A percentile compares a stretch with the other conserved stretches of the same genome.
Conservation (phyloP, 2,329 filamentous ascomycete genomes). For the Penicillium polonicum region DNA sequence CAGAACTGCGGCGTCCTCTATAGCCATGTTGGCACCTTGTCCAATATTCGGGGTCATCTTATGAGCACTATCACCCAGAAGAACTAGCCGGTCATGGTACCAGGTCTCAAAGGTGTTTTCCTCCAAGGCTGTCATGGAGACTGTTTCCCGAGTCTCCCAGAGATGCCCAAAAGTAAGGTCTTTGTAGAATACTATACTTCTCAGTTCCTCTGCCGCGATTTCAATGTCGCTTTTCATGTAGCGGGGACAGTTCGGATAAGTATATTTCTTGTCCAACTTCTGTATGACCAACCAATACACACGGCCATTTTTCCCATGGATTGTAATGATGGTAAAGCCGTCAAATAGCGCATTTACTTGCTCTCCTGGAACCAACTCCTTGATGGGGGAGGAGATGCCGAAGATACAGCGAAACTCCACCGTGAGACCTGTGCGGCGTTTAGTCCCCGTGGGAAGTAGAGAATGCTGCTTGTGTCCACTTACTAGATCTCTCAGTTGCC, state of each 20-base stretch:
- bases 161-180: background rate
- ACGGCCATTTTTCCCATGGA: background rate
- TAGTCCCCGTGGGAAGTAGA: background rate
- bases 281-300: background rate
- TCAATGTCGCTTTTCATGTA: background rate
- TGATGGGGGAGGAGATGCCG: background rate
- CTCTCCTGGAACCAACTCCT: background rate
- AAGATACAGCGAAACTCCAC: background rate
- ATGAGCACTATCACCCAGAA: background rate
- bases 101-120: background rate
- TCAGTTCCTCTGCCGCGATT: background rate
- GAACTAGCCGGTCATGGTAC: background rate
- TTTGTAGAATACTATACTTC: background rate
- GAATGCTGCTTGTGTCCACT: background rate
- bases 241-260: background rate
- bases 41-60: background rate
- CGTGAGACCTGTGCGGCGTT: background rate
- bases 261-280: background rate
- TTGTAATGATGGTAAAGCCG: background rate
- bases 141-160: background rate
- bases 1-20: background rate
- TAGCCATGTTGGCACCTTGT: background rate
- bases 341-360: background rate
- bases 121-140: background rate
- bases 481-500: background rate